Evolutionary conservation across 2,329 filamentous ascomycete species (phyloP), one percentile per base, ranked within the genome.

Genomic region (Alternaria atra): DNA sequence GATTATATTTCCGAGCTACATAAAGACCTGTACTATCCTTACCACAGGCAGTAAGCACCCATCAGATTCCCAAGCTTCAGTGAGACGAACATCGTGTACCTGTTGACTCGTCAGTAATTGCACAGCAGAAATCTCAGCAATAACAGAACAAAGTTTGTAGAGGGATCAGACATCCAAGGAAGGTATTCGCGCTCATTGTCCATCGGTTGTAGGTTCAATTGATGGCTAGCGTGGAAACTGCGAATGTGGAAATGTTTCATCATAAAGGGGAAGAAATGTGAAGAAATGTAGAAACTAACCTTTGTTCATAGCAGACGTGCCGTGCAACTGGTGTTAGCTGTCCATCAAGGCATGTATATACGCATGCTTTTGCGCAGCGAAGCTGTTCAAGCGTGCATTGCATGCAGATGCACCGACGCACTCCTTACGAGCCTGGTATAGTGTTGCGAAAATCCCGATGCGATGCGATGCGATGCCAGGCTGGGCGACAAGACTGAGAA

Each of bases 211-310:
- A 87, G 88, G 88, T 89, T 90, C 87, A 79, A 75, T 71, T 76
- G 81, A 85, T 85, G 86, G 85, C 88, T 91, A 89, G 84, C 91
- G 90, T 91, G 90, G 88, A 93, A 93, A 93, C 90, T 93, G 90
- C 90, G 90, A 93, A 92, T 91, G 87, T 83, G 84, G 86, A 89
- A 84, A 86, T 86, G 80, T 89, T 91, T 91, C 89, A 91, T 91
- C 89, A 91, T 88, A 56, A 62, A 74, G 72, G 52, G 53, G 54
- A 54, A 55, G 52, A n/a, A 9, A 52, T 65, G 29, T 52, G 60
- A 61, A 64, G 60, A 68, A 50, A 56, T 40, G 52, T 53, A 37
- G 15, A 47, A 25, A 79, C 80, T 76, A 55, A 81, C 80, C 76
- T 69, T 30, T 17, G 17, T 7, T 17, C 20, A 47, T 3, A 39